phyloP scores from a whole-genome alignment of 2,329 filamentous ascomycete genomes.

The Clarireedia monteithiana region DNA sequence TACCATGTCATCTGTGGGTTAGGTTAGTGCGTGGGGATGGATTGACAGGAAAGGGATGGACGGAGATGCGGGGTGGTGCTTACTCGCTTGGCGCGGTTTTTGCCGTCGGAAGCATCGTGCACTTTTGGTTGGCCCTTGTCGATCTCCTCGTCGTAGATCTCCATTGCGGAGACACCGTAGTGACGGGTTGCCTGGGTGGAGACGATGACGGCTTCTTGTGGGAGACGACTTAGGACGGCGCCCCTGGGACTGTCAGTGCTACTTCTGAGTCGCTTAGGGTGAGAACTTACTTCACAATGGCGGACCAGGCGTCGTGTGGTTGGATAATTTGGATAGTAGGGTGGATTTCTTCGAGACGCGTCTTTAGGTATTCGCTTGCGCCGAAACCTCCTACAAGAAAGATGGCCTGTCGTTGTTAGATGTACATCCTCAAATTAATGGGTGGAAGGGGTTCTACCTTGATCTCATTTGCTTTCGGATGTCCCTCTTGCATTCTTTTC shows the following conservation, averaged over 20 bases:
- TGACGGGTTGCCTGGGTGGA: constrained; percentile 16
- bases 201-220: constrained; percentile 12
- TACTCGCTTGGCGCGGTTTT: neutral
- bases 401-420: constrained; percentile 14
- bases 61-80: neutral
- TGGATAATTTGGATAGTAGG: constrained; percentile 19
- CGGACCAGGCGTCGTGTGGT: constrained; percentile 16
- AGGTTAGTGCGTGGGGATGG: neutral
- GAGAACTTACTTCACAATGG: constrained; percentile 17
- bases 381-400: constrained; percentile 23
- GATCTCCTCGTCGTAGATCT: neutral
- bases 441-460: constrained; percentile 28
- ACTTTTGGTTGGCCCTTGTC: constrained; percentile 9
- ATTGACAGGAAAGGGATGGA: neutral
- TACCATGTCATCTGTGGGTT: constrained; percentile 20
- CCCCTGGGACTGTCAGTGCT: constrained; percentile 7
- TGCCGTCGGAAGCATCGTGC: neutral
- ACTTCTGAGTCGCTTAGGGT: neutral
- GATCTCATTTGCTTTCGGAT: constrained; percentile 35
- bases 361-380: constrained; percentile 25
- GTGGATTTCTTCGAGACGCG: constrained; percentile 34
- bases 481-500: constrained; percentile 26
- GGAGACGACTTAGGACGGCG: constrained; percentile 16
- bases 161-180: constrained; percentile 16
- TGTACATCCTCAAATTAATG: constrained; percentile 13